Base-by-base conservation (phyloP, 495 filamentous ascomycete genomes). In the Xylaria acuta region DNA sequence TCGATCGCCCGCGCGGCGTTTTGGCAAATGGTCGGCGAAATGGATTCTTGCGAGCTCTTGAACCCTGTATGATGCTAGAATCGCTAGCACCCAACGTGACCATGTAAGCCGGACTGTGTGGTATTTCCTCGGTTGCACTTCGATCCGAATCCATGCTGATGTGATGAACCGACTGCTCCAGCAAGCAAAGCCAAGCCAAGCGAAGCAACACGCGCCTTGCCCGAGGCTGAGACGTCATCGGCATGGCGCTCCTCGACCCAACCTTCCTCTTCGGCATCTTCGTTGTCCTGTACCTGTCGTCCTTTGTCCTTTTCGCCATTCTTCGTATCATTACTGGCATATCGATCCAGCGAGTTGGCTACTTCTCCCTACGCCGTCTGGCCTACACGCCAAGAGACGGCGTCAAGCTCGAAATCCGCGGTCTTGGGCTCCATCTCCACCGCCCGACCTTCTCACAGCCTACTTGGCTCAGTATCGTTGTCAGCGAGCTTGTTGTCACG, bases 391-490 rank as follows among this genome's bases (percentile, higher is more conserved):
- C 93, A 27, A 89, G 84, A 79, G 93, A 97, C 86, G 96, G 97
- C 67, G 78, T 97, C 70, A 91, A 91, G 73, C 89, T 99, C 77
- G 93, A 98, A 80, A 90, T 98, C 53, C 90, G 96, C 47, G 94
- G 94, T 53, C 84, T 98, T 49, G 94, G 96, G 30, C 85, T 98
- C 62, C 90, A 92, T 49, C 76, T 98, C 73, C 96, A 98, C 81
- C 90, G 94, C 11, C 95, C 96, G 9, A 97, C 96, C 20, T 98
- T 98, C 80, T 92, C 94, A 25, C 94, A 98, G 79, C 95, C 96
- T 62, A 98, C 97, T 81, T 99, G 96, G 96, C 82, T 98, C 72
- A 97, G 94, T 76, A 85, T 99, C 45, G 92, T 94, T 30, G 82
- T 98, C 63, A 91, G 89, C 69, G 95, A 97, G 72, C 82, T 97